phyloP scores from a whole-genome alignment of 1,284 basidiomycete species.

The Somion occarium region DNA sequence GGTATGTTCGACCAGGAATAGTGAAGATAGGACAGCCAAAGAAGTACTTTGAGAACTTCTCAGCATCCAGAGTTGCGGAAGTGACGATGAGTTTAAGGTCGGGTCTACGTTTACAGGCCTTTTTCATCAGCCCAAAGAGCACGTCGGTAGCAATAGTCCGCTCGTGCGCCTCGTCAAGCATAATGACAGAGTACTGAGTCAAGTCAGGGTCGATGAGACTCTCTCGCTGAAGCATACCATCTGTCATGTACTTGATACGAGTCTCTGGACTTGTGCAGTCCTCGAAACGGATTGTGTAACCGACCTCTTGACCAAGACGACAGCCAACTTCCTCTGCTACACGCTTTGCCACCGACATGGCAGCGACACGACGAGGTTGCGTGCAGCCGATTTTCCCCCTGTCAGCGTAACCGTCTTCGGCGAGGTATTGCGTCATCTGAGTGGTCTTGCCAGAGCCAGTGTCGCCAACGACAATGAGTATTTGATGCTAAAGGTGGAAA shows the following conservation, averaged over 20 bases:
- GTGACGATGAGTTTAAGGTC: constrained; percentile 98
- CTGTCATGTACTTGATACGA: constrained; percentile 99
- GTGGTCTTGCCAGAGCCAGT: constrained; percentile 84
- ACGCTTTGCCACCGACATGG: constrained; percentile 99
- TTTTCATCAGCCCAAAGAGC: constrained; percentile 93
- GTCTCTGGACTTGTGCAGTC: constrained; percentile 98
- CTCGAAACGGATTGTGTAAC: constrained; percentile 98
- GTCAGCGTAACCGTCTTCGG: constrained; percentile 75
- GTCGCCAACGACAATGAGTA: constrained; percentile 85
- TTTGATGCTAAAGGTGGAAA: constrained; percentile 78
- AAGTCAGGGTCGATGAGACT: constrained; percentile 94
- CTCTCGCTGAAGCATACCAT: constrained; percentile 98
- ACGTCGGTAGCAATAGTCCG: constrained; percentile 98
- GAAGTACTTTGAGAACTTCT: constrained; percentile 99
- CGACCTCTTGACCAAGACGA: constrained; percentile 94
- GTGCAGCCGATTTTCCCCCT: constrained; percentile 92
- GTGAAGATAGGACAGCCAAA: constrained; percentile 98
- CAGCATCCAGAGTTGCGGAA: constrained; percentile 97
- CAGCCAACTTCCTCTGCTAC: constrained; percentile 98
- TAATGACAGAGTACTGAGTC: constrained; percentile 90
- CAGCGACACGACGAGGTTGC: constrained; percentile 97
- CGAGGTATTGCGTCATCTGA: constrained; percentile 78
- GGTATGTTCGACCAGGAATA: constrained; percentile 98
- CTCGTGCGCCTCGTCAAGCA: constrained; percentile 99
- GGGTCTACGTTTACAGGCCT: constrained; percentile 89